These are phyloP conservation scores for Fonsecaea nubica DNA, from an alignment of 2,329 filamentous ascomycete genomes.

Conservation along the genomic window DNA sequence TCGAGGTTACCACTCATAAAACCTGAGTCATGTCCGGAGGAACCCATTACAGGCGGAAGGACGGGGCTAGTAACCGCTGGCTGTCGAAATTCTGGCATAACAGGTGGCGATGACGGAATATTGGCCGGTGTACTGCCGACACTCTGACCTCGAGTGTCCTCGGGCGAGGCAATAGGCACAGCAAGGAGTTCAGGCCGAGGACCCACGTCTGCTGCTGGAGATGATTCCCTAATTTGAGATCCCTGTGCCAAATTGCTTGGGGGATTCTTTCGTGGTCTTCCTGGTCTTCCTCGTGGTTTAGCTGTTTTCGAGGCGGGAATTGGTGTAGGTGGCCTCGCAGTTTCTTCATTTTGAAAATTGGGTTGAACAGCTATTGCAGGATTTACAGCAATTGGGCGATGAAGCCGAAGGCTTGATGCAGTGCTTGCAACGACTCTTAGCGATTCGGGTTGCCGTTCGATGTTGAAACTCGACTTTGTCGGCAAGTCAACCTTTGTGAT, in stretches of 20 bases:
- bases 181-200: slow-evolving; percentile 51
- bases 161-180: slow-evolving; percentile 56
- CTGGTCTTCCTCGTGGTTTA: slow-evolving; percentile 36
- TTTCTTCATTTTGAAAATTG: slow-evolving; percentile 48
- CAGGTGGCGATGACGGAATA: slow-evolving; percentile 88
- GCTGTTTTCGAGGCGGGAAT: slow-evolving; percentile 44
- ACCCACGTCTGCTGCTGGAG: slow-evolving; percentile 49
- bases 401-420: slow-evolving; percentile 82
- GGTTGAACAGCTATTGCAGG: slow-evolving; percentile 43
- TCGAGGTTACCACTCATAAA: slow-evolving; percentile 82
- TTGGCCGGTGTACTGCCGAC: slow-evolving; percentile 73
- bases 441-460: slow-evolving; percentile 77
- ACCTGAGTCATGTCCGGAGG: slow-evolving; percentile 69
- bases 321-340: slow-evolving; percentile 56
- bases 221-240: slow-evolving; percentile 60
- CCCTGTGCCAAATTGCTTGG: slow-evolving; percentile 66
- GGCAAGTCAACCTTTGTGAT: slow-evolving; percentile 74
- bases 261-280: slow-evolving; percentile 39
- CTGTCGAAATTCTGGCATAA: slow-evolving; percentile 64
- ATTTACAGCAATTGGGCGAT: slow-evolving; percentile 70
- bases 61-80: slow-evolving; percentile 75
- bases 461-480: slow-evolving; percentile 68
- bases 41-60: slow-evolving; percentile 62
- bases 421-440: slow-evolving; percentile 90
- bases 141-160: slow-evolving; percentile 57